Conservation (phyloP, 306 rosid genomes). For the Trifolium repens region DNA sequence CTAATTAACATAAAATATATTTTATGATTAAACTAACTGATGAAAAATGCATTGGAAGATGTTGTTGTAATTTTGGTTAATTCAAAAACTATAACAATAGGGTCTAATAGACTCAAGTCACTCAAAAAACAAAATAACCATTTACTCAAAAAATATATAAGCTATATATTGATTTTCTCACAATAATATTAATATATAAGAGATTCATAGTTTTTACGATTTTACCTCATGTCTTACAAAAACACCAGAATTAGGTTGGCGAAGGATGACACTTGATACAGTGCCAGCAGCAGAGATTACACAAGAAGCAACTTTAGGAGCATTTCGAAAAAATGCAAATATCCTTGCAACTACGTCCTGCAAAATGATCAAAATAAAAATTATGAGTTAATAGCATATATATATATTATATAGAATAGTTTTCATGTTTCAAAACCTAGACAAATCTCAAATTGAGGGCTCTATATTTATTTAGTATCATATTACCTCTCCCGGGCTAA, state of each 20-base stretch:
- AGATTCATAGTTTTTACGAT: slow-evolving; percentile 26
- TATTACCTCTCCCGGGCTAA: slow-evolving; percentile 52
- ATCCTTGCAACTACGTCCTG: slow-evolving; percentile 54
- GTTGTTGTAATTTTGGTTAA: no score
- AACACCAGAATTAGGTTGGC: slow-evolving; percentile 29
- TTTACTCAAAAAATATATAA: no score
- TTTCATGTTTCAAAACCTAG: background rate
- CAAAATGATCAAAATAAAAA: slow-evolving; percentile 31
- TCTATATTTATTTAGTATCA: no score
- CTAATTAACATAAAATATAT: no score
- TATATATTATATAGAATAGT: background rate
- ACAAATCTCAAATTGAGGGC: no score
- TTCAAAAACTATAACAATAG: background rate
- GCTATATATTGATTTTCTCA: background rate
- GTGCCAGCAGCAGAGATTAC: slow-evolving; percentile 61
- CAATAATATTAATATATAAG: background rate
- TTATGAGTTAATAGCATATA: background rate
- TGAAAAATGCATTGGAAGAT: no score
- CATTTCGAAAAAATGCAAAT: slow-evolving; percentile 12
- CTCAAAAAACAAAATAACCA: no score
- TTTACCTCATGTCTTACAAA: slow-evolving; percentile 54
- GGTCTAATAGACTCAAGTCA: no score
- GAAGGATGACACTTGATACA: slow-evolving; percentile 45
- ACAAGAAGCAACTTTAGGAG: slow-evolving; percentile 42
- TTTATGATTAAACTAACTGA: no score